These are phyloP conservation scores for Parafenestella ontariensis DNA, from an alignment of 2,329 filamentous ascomycete species.

Conservation along the genomic window DNA sequence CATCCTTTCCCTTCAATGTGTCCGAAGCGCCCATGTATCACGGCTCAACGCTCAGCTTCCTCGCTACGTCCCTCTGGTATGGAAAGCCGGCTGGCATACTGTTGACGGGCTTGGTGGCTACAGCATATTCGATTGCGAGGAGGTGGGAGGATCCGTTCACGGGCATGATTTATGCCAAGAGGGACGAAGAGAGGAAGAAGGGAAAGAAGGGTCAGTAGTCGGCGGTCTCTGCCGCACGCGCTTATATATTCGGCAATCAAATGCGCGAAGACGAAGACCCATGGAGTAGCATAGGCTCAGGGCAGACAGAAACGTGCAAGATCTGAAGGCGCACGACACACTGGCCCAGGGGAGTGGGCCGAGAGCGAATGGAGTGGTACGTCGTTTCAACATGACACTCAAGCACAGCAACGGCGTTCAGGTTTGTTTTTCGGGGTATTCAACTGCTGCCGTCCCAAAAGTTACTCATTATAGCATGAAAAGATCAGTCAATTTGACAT, in stretches of 20 bases:
- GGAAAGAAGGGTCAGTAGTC: slow-evolving; percentile 45
- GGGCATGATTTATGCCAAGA: slow-evolving; percentile 87
- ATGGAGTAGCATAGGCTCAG: background rate
- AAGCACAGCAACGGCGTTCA: slow-evolving; percentile 16
- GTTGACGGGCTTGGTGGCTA: slow-evolving; percentile 75
- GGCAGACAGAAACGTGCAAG: background rate
- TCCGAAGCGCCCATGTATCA: slow-evolving; percentile 95
- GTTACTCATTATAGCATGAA: background rate
- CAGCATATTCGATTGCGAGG: slow-evolving; percentile 82
- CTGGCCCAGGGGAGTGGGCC: background rate
- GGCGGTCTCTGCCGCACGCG: background rate
- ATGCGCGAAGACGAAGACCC: background rate
- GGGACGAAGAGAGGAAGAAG: slow-evolving; percentile 62
- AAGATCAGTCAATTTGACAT: slow-evolving; percentile 1
- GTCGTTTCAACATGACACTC: slow-evolving; percentile 18
- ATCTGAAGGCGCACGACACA: background rate
- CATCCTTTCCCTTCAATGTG: slow-evolving; percentile 94
- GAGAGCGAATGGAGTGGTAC: slow-evolving; percentile 1
- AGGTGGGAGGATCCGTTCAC: slow-evolving; percentile 95
- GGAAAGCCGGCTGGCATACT: slow-evolving; percentile 87
- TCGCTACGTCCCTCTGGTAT: slow-evolving; percentile 83
- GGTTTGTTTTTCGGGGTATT: slow-evolving; percentile 15
- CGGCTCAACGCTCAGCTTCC: slow-evolving; percentile 89
- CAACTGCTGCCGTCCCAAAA: slow-evolving; percentile 13
- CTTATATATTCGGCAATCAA: background rate